Evolutionary conservation across 768 basidiomycete species (phyloP), one percentile per base, ranked within the genome.

Genomic region (Hygrophoropsis aurantiaca): DNA sequence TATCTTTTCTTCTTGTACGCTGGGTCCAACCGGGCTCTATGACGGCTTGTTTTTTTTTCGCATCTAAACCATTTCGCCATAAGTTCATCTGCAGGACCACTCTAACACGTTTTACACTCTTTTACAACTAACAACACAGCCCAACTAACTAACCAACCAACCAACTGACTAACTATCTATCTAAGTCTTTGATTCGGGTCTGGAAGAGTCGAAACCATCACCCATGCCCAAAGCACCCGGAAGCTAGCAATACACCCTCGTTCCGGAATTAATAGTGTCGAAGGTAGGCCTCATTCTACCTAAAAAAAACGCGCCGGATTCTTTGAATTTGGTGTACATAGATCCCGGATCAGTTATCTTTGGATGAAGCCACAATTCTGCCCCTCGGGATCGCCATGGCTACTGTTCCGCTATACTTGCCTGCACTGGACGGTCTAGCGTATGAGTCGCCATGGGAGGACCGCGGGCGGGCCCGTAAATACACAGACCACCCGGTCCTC

Each of bases 191-290:
- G n/a, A n/a, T n/a, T n/a, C n/a, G n/a, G n/a, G n/a, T n/a, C n/a
- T n/a, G n/a, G n/a, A n/a, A n/a, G n/a, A n/a, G n/a, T n/a, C n/a
- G n/a, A n/a, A n/a, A n/a, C n/a, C n/a, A n/a, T n/a, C n/a, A n/a
- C n/a, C n/a, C n/a, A n/a, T n/a, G n/a, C n/a, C n/a, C n/a, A n/a
- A n/a, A n/a, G n/a, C n/a, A n/a, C n/a, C n/a, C n/a, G n/a, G n/a
- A n/a, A n/a, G n/a, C 47, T 74, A 75, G 47, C 61, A 70, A 45
- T 73, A 69, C 45, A 44, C 66, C 13, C 46, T 69, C 3, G 54
- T 60, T 15, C 51, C 58, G 15, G 67, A 62, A 5, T 43, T 59
- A 11, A 58, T 60, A 15, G 52, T 60, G 2, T 54, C 69, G 7
- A 72, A 67, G 56, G 71, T 67, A 25, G 16, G 46, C 16, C 16